These are phyloP conservation scores for Ceratocystis papillata DNA, from an alignment of 2,329 filamentous ascomycete species.

Conservation along the genomic window DNA sequence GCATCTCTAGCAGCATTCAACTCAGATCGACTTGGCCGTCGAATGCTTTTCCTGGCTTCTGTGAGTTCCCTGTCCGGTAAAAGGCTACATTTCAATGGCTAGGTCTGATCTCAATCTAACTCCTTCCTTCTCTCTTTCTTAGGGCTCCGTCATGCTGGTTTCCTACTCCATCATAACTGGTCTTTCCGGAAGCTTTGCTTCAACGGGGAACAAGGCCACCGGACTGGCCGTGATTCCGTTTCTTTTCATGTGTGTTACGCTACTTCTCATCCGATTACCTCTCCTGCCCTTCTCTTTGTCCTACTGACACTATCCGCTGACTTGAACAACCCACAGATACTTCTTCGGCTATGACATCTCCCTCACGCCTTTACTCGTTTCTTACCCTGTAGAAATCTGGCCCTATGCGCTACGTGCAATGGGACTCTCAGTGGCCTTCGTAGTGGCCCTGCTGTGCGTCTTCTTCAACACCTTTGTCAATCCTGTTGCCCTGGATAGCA, in stretches of 20 bases:
- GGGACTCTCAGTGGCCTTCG: constrained; percentile 48
- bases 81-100: not conserved
- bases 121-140: constrained; percentile 31
- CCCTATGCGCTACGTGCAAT: constrained; percentile 47
- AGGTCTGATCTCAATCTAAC: constrained; percentile 9
- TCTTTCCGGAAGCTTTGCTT: constrained; percentile 30
- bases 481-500: constrained; percentile 34
- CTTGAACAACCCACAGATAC: constrained; percentile 12
- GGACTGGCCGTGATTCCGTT: constrained; percentile 42
- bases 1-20: constrained; percentile 35
- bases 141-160: constrained; percentile 35
- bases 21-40: constrained; percentile 38
- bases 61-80: constrained; percentile 29
- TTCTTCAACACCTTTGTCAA: constrained; percentile 40
- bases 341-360: constrained; percentile 24
- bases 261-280: not conserved
- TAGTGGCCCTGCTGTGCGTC: constrained; percentile 38
- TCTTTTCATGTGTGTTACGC: constrained; percentile 43
- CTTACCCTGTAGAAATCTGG: constrained; percentile 50
- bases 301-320: not conserved
- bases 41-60: constrained; percentile 43
- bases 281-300: not conserved
- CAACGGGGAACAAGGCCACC: constrained; percentile 32
- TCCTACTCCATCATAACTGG: constrained; percentile 45
- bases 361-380: constrained; percentile 34